Evolutionary conservation across 257 asterid genomes (phyloP).

Genomic region (Avicennia marina): DNA sequence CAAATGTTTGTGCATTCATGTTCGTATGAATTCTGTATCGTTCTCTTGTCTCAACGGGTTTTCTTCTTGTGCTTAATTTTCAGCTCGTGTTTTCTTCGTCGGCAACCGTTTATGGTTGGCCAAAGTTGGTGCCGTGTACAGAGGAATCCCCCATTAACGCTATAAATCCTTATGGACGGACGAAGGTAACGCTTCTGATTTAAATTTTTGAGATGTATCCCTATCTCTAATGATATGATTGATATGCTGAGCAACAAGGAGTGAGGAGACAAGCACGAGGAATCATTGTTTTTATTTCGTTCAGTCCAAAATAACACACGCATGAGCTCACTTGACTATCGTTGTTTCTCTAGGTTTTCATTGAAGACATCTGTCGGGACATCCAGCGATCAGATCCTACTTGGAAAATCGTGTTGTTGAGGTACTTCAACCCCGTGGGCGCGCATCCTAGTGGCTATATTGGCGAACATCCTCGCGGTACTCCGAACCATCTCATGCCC

Average conservation of each 20-base stretch:
- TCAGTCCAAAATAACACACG: too few species aligned
- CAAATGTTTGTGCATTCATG: background rate
- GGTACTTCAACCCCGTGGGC: constrained; percentile 69
- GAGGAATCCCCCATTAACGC: constrained; percentile 59
- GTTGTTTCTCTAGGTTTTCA: constrained; percentile 44
- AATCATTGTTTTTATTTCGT: too few species aligned
- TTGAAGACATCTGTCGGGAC: constrained; percentile 75
- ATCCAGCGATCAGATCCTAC: constrained; percentile 24
- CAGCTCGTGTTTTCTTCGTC: constrained; percentile 85
- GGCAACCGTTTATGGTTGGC: constrained; percentile 78
- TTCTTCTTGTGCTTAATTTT: background rate
- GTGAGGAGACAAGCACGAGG: too few species aligned
- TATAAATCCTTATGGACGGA: constrained; percentile 66
- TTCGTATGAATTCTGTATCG: background rate
- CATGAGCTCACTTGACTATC: constrained; percentile 11
- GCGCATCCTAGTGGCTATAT: constrained; percentile 41
- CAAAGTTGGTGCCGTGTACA: constrained; percentile 66
- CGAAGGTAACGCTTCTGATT: constrained; percentile 42
- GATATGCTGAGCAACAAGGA: too few species aligned
- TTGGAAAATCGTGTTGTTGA: constrained; percentile 38
- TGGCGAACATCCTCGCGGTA: constrained; percentile 49
- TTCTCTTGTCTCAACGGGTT: too few species aligned
- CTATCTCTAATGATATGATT: too few species aligned
- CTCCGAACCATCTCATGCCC: constrained; percentile 50
- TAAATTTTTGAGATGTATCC: too few species aligned